phyloP scores from a whole-genome alignment of 2,329 filamentous ascomycete genomes.

The Aureobasidium sp. region DNA sequence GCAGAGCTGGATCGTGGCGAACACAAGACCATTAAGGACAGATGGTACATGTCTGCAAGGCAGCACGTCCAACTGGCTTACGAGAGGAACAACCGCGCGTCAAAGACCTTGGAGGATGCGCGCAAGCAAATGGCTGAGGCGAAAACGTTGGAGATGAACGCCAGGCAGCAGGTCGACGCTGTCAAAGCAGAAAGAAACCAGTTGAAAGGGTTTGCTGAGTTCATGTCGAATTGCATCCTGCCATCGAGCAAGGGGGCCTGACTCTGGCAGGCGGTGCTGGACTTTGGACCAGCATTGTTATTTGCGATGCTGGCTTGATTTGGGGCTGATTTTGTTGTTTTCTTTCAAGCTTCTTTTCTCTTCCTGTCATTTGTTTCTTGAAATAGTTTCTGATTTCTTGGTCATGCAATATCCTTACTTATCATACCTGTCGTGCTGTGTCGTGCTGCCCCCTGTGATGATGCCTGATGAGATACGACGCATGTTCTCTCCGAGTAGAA shows the following conservation, averaged over 20 bases:
- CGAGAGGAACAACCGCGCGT: not conserved
- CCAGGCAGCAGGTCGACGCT: not conserved
- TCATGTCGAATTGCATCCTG: not conserved
- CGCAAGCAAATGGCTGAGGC: not conserved
- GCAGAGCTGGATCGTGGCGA: not conserved
- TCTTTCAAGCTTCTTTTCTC: not conserved
- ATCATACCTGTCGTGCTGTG: not conserved
- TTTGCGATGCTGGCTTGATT: not conserved
- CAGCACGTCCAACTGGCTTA: not conserved
- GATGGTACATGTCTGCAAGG: not conserved
- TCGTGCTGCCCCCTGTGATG: not conserved
- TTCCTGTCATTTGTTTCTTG: too few species aligned
- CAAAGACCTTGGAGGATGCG: not conserved
- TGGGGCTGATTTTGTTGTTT: not conserved
- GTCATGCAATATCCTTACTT: not conserved
- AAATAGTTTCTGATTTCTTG: not conserved
- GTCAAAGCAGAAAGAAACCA: not conserved
- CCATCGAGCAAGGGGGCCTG: not conserved
- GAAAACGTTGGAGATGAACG: not conserved
- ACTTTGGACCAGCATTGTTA: not conserved
- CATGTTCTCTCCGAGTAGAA: not conserved
- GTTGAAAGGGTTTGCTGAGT: not conserved
- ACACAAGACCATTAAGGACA: not conserved
- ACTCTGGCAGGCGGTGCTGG: not conserved
- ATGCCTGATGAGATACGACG: not conserved